These are phyloP conservation scores for Taphrina wiesneri DNA, from an alignment of 1,139 yeast species.

Conservation along the genomic window DNA sequence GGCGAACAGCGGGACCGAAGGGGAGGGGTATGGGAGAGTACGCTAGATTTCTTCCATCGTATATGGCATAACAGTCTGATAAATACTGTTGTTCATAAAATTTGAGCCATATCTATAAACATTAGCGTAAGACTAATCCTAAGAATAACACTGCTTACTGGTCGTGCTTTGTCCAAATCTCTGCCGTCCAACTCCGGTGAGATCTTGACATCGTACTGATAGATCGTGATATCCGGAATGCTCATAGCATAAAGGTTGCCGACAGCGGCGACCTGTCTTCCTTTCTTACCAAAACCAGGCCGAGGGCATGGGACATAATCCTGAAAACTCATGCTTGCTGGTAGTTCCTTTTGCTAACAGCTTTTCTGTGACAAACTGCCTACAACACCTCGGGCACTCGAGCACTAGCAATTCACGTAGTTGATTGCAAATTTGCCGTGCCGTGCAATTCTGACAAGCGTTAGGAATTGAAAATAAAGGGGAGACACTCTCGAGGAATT, in stretches of 20 bases:
- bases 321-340: neutral
- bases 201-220: slow-evolving; percentile 36
- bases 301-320: neutral
- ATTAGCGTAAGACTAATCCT: neutral
- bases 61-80: slow-evolving; percentile 5
- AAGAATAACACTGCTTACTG: neutral
- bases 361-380: neutral
- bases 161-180: slow-evolving; percentile 13
- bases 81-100: slow-evolving; percentile 14
- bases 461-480: too few relatives aligned
- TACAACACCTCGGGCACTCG: too few relatives aligned
- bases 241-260: slow-evolving; percentile 32
- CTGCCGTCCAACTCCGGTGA: neutral
- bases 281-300: slow-evolving; percentile 16
- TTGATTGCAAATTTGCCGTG: too few relatives aligned
- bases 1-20: slow-evolving; percentile 16
- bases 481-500: too few relatives aligned
- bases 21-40: slow-evolving; percentile 24
- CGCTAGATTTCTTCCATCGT: slow-evolving; percentile 28
- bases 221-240: slow-evolving; percentile 35
- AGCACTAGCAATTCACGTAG: too few relatives aligned
- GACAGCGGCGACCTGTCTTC: neutral
- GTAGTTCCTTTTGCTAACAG: neutral
- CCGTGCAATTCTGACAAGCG: too few relatives aligned
- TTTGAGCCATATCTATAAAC: slow-evolving; percentile 19